These are phyloP conservation scores for Chaetomiaceae sp. DNA, from an alignment of 2,329 filamentous ascomycete species.

Conservation along the genomic window DNA sequence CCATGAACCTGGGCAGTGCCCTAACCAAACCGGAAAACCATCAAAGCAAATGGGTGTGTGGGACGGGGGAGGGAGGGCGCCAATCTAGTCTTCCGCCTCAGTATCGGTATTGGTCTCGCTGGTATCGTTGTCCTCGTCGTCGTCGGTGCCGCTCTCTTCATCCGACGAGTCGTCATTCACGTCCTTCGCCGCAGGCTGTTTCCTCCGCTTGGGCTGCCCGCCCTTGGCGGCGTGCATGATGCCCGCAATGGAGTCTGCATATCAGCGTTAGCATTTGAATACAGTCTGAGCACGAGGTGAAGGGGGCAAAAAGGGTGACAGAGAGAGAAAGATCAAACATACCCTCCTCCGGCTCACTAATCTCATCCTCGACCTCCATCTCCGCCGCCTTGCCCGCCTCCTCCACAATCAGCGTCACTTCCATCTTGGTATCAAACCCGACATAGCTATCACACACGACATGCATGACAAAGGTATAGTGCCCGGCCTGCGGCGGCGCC, in stretches of 20 bases:
- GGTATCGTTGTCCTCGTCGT: slow-evolving; percentile 62
- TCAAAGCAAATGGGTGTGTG: not conserved
- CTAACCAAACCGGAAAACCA: too few species aligned
- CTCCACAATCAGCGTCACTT: slow-evolving; percentile 83
- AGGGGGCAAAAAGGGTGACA: too few species aligned
- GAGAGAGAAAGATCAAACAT: slow-evolving; percentile 36
- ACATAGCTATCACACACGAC: slow-evolving; percentile 92
- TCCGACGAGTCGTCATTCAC: slow-evolving; percentile 52
- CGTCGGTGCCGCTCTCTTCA: slow-evolving; percentile 79
- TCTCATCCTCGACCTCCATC: slow-evolving; percentile 83
- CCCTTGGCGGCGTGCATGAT: slow-evolving; percentile 86
- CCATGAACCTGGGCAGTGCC: too few species aligned
- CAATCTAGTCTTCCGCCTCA: slow-evolving; percentile 49
- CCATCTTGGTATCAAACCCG: slow-evolving; percentile 86
- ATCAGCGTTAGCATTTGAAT: not conserved
- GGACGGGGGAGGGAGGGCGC: not conserved
- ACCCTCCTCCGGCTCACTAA: slow-evolving; percentile 98
- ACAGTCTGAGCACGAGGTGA: too few species aligned
- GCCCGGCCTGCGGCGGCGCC: slow-evolving; percentile 82
- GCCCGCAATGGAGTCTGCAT: slow-evolving; percentile 74
- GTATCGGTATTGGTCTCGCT: slow-evolving; percentile 65
- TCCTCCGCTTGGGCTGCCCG: slow-evolving; percentile 51
- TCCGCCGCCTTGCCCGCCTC: slow-evolving; percentile 79
- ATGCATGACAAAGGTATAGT: slow-evolving; percentile 93
- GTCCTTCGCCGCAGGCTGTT: slow-evolving; percentile 41